Evolutionary conservation across 768 basidiomycete species (phyloP).

Genomic region (Pholiota molesta): DNA sequence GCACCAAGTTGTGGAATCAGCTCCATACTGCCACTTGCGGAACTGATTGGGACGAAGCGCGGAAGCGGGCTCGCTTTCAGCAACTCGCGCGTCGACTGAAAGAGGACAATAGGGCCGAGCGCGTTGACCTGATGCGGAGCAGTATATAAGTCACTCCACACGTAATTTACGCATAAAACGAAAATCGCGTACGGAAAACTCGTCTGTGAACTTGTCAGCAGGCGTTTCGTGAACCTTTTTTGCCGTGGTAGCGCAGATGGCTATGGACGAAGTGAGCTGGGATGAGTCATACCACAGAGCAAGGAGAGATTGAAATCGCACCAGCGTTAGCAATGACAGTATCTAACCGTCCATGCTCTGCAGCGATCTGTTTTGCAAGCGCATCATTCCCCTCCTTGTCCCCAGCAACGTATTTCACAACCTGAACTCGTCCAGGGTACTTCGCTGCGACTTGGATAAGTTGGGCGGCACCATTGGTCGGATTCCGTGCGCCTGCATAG

Average conservation of each 20-base stretch:
- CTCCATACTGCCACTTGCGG: no score
- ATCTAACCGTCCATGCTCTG: neutral
- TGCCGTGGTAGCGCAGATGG: neutral
- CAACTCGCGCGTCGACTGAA: neutral
- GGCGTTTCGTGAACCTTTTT: neutral
- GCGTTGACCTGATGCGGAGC: neutral
- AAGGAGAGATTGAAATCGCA: neutral
- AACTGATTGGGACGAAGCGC: no score
- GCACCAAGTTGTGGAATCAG: no score
- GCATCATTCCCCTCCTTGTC: neutral
- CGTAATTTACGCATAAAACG: no score
- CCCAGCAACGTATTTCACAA: neutral
- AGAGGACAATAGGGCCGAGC: neutral
- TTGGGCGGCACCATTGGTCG: neutral
- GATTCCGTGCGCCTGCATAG: neutral
- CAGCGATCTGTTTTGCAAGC: neutral
- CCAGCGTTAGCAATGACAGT: constrained; percentile 3
- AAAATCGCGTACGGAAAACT: neutral
- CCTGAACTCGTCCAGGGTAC: neutral
- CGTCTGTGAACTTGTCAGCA: neutral
- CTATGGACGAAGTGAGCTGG: neutral
- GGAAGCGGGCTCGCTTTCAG: neutral
- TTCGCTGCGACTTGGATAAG: neutral
- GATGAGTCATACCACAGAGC: neutral
- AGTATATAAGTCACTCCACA: no score